Percentiles rank a stretch among this genome's conserved stretches.
Evolutionary conservation across 2,329 filamentous ascomycete species (phyloP).

Genomic region (Drechslerella stenobrocha): DNA sequence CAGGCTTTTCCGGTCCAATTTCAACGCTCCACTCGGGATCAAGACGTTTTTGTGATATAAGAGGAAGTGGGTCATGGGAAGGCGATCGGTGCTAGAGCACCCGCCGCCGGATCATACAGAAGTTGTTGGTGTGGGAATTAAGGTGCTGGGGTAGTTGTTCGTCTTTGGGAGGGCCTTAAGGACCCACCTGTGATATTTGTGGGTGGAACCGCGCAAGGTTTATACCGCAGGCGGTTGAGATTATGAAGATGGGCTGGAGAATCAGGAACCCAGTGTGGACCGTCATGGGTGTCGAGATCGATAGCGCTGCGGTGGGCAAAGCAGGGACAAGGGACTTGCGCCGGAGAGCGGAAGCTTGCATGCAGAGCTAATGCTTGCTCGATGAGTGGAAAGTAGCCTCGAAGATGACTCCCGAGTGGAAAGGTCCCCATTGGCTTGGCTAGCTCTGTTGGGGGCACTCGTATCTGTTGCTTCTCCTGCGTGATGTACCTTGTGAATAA

Average conservation of each 20-base stretch:
- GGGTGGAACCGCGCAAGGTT: conserved; percentile 64
- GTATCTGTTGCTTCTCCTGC: too few species aligned
- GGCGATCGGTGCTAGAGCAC: conserved; percentile 62
- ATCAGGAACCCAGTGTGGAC: not conserved
- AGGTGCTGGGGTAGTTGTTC: conserved; percentile 59
- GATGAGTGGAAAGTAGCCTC: too few species aligned
- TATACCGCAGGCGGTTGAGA: conserved; percentile 42
- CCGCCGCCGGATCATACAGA: conserved; percentile 60
- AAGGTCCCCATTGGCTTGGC: too few species aligned
- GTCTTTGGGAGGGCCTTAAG: conserved; percentile 61
- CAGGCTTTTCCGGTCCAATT: conserved; percentile 19
- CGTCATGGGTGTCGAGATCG: conserved; percentile 18
- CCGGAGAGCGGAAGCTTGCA: too few species aligned
- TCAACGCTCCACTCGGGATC: too few species aligned
- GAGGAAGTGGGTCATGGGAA: conserved; percentile 53
- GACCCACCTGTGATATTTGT: conserved; percentile 64
- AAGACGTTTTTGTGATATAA: conserved; percentile 7
- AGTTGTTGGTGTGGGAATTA: conserved; percentile 63
- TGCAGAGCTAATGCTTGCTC: too few species aligned
- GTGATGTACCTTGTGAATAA: too few species aligned
- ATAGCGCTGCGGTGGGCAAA: conserved; percentile 9
- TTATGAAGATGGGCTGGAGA: conserved; percentile 13
- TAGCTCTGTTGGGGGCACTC: too few species aligned
- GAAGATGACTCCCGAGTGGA: too few species aligned
- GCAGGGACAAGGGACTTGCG: conserved; percentile 1